Percentiles rank a stretch among this genome's conserved stretches.
Evolutionary conservation across 495 filamentous ascomycete genomes (phyloP).

Genomic region (Penicillium angulare): DNA sequence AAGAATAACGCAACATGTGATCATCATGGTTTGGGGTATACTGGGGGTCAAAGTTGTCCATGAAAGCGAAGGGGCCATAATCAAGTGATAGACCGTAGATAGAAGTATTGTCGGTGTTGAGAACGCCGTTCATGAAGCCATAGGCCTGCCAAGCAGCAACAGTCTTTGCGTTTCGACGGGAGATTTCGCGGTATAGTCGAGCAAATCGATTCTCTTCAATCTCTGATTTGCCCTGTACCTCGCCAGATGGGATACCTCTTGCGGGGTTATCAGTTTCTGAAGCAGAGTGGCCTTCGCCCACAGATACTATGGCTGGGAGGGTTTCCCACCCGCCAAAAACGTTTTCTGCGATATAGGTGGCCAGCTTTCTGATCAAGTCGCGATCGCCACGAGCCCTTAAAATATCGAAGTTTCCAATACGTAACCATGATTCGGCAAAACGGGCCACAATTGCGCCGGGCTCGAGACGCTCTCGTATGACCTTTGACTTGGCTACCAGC

Average conservation of each 20-base stretch:
- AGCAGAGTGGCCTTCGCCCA: slow-evolving; percentile 30
- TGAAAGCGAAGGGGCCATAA: slow-evolving; percentile 94
- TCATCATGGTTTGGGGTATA: slow-evolving; percentile 99
- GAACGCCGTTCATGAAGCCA: slow-evolving; percentile 95
- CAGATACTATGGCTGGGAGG: slow-evolving; percentile 56
- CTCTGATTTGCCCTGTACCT: slow-evolving; percentile 61
- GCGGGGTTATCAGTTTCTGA: slow-evolving; percentile 40
- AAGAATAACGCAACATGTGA: slow-evolving; percentile 78
- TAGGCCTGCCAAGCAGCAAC: slow-evolving; percentile 96
- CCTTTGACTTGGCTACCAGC: slow-evolving; percentile 66
- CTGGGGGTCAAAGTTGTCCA: slow-evolving; percentile 89
- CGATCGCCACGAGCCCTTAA: slow-evolving; percentile 78
- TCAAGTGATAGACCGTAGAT: slow-evolving; percentile 86
- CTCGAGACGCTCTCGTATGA: slow-evolving; percentile 79
- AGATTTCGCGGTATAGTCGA: slow-evolving; percentile 83
- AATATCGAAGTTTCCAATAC: slow-evolving; percentile 94
- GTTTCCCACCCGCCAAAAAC: slow-evolving; percentile 82
- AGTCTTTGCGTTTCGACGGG: slow-evolving; percentile 79
- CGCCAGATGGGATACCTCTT: slow-evolving; percentile 52
- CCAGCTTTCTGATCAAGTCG: slow-evolving; percentile 64
- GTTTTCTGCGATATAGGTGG: slow-evolving; percentile 80
- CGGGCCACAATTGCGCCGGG: slow-evolving; percentile 89
- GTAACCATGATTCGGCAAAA: slow-evolving; percentile 88
- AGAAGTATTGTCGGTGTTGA: slow-evolving; percentile 96
- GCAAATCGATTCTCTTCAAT: slow-evolving; percentile 81